Evolutionary conservation across 148 eudicot genomes (phyloP).

Genomic region (Pouteria glomerata): DNA sequence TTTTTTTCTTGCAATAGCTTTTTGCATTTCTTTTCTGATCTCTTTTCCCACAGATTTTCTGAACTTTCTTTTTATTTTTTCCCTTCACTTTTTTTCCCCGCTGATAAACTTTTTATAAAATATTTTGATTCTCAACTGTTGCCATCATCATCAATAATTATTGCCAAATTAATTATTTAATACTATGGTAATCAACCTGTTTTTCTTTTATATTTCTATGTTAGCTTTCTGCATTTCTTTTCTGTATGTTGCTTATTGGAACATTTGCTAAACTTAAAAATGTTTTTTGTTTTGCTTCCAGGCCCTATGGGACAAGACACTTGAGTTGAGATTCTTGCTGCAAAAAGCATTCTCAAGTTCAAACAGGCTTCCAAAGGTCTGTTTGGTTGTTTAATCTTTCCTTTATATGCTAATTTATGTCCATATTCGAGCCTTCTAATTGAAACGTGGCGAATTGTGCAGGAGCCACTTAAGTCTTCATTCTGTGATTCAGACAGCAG

Average conservation of each 20-base stretch:
- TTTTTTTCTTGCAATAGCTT: constrained; percentile 1
- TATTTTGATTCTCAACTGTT: background rate
- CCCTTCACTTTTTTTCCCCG: background rate
- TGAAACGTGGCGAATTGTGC: constrained; percentile 20
- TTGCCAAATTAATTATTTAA: background rate
- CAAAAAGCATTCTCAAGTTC: constrained; percentile 67
- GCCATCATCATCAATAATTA: background rate
- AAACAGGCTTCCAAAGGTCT: constrained; percentile 88
- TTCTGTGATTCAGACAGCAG: constrained; percentile 50
- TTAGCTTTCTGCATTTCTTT: background rate
- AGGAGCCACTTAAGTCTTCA: constrained; percentile 78
- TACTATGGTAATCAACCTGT: background rate
- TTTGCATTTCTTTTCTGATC: background rate
- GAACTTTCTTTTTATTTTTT: background rate
- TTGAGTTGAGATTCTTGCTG: constrained; percentile 75
- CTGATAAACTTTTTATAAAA: background rate
- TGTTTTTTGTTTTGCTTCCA: constrained; percentile 15
- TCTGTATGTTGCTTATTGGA: background rate
- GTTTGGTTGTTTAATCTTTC: constrained; percentile 4
- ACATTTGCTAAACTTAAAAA: background rate
- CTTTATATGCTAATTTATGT: background rate
- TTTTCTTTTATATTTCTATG: background rate
- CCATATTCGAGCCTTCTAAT: background rate
- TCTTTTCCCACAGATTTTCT: background rate
- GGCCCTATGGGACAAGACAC: constrained; percentile 94